These are phyloP conservation scores for Fusarium virguliforme DNA, from an alignment of 2,329 filamentous ascomycete species.

Conservation along the genomic window DNA sequence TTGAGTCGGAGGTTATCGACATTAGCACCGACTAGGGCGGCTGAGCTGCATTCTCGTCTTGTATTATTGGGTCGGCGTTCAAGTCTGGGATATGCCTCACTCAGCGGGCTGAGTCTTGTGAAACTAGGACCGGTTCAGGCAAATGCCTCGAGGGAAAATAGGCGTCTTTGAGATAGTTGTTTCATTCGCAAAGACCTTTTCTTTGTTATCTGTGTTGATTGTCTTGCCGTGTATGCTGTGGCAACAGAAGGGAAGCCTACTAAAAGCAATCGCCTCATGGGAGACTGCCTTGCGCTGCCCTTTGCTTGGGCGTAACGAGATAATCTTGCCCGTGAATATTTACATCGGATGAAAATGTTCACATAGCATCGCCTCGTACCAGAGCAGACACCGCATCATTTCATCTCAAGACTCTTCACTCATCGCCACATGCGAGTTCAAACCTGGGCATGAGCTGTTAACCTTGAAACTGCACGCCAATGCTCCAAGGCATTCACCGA, in stretches of 20 bases:
- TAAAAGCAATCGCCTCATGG: too few species aligned
- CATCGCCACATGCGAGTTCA: too few species aligned
- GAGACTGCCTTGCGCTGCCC: too few species aligned
- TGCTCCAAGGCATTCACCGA: not conserved
- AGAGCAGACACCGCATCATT: too few species aligned
- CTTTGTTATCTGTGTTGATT: not conserved
- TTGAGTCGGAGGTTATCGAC: constrained; percentile 42
- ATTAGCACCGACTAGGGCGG: constrained; percentile 31
- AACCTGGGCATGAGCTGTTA: too few species aligned
- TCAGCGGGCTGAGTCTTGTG: not conserved
- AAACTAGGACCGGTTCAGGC: not conserved
- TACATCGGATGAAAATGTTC: too few species aligned
- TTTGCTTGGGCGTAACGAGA: too few species aligned
- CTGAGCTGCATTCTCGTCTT: not conserved
- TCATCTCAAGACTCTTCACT: too few species aligned
- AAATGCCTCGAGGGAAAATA: not conserved
- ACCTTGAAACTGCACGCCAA: too few species aligned
- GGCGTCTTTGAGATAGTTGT: not conserved
- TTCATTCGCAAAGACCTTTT: not conserved
- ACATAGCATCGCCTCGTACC: too few species aligned
- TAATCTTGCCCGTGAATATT: too few species aligned
- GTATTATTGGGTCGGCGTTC: not conserved
- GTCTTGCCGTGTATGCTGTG: not conserved
- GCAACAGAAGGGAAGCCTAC: too few species aligned
- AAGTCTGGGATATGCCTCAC: not conserved